Evolutionary conservation across 495 filamentous ascomycete genomes (phyloP).

Genomic region (Neurospora sp.): DNA sequence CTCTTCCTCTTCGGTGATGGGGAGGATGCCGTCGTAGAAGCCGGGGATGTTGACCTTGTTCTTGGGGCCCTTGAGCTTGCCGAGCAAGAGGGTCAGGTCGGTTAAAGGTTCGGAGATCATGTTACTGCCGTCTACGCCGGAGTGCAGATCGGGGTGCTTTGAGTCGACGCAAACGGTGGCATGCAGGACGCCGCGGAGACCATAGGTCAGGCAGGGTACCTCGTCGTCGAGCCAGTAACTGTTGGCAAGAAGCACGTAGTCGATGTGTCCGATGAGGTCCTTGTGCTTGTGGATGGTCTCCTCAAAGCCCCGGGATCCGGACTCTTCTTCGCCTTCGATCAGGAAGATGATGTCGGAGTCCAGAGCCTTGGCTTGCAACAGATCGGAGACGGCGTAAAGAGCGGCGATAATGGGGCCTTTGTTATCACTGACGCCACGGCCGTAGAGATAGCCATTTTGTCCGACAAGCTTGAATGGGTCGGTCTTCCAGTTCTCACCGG

Average conservation of each 20-base stretch:
- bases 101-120: slow-evolving; percentile 83
- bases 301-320: slow-evolving; percentile 79
- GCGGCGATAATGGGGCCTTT: slow-evolving; percentile 92
- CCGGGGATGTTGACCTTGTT: slow-evolving; percentile 55
- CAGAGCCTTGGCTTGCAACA: slow-evolving; percentile 65
- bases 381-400: slow-evolving; percentile 81
- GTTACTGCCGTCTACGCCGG: slow-evolving; percentile 85
- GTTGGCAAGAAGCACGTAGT: slow-evolving; percentile 91
- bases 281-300: slow-evolving; percentile 68
- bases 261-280: slow-evolving; percentile 73
- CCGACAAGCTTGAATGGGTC: slow-evolving; percentile 82
- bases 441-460: slow-evolving; percentile 86
- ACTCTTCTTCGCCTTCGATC: slow-evolving; percentile 96
- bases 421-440: slow-evolving; percentile 94
- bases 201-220: slow-evolving; percentile 90
- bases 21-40: slow-evolving; percentile 76
- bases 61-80: slow-evolving; percentile 61
- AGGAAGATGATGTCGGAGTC: slow-evolving; percentile 83
- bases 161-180: slow-evolving; percentile 81
- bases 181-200: slow-evolving; percentile 87
- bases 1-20: slow-evolving; percentile 65
- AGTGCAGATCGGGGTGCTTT: slow-evolving; percentile 80
- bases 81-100: slow-evolving; percentile 72
- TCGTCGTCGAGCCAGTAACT: slow-evolving; percentile 98
- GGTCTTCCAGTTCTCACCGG: slow-evolving; percentile 65